Evolutionary conservation across 106 monocot genomes (phyloP).

Genomic region (Allium sativum): DNA sequence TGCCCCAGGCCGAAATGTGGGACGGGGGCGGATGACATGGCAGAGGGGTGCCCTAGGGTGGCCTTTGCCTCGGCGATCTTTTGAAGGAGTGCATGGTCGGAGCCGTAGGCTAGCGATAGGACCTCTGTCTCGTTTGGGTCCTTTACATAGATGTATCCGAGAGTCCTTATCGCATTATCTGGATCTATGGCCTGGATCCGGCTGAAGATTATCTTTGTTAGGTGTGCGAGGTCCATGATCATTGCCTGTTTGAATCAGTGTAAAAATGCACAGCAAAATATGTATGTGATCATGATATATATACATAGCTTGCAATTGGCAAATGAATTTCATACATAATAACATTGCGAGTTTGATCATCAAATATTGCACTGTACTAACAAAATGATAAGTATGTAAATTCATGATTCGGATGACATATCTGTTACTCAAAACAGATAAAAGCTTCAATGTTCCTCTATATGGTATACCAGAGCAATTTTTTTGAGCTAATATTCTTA

Average conservation of each 20-base stretch:
- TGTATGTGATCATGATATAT: too few relatives aligned
- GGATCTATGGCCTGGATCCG: slow-evolving; percentile 45
- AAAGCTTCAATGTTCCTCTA: too few relatives aligned
- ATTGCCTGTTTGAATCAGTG: background rate
- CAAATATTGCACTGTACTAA: too few relatives aligned
- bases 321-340: too few relatives aligned
- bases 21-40: background rate
- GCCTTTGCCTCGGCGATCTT: slow-evolving; percentile 42
- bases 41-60: background rate
- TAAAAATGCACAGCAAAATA: too few relatives aligned
- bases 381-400: too few relatives aligned
- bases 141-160: slow-evolving; percentile 45
- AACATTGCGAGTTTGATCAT: too few relatives aligned
- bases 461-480: too few relatives aligned
- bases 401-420: too few relatives aligned
- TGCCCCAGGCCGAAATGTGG: slow-evolving; percentile 1
- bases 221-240: slow-evolving; percentile 46
- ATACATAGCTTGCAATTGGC: too few relatives aligned
- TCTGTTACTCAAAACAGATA: too few relatives aligned
- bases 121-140: slow-evolving; percentile 37
- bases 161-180: slow-evolving; percentile 35
- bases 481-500: too few relatives aligned
- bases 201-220: slow-evolving; percentile 35
- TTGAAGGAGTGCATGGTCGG: slow-evolving; percentile 29
- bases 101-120: slow-evolving; percentile 39